These are phyloP conservation scores for Emergomyces orientalis DNA, from an alignment of 2,329 filamentous ascomycete genomes.

Conservation along the genomic window DNA sequence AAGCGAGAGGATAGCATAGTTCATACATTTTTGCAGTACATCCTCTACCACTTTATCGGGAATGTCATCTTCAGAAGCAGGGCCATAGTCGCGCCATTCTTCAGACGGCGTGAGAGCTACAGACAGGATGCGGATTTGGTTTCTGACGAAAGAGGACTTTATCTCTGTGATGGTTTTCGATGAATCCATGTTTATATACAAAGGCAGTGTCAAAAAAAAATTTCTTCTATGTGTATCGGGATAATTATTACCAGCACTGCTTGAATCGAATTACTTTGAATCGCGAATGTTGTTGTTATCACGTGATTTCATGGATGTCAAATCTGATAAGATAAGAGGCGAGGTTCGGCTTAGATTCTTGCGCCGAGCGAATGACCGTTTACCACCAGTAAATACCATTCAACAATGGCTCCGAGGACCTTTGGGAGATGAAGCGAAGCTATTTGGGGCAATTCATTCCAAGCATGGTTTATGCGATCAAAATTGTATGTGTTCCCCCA, in stretches of 20 bases:
- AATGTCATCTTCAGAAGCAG: constrained; percentile 32
- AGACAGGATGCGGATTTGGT: constrained; percentile 45
- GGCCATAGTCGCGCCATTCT: constrained; percentile 36
- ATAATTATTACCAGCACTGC: not conserved
- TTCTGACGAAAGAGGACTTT: constrained; percentile 44
- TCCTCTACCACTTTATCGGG: constrained; percentile 43
- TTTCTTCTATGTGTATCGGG: not conserved
- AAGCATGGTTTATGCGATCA: not conserved
- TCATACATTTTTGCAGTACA: constrained; percentile 42
- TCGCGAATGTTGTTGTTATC: not conserved
- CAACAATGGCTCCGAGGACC: not conserved
- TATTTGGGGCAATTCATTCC: not conserved
- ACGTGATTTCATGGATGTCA: not conserved
- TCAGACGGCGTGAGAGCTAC: constrained; percentile 40
- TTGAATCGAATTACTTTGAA: not conserved
- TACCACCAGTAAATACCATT: not conserved
- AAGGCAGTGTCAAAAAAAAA: not conserved
- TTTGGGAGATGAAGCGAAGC: not conserved
- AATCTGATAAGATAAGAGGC: not conserved
- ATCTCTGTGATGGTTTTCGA: constrained; percentile 40
- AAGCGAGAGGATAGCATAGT: not conserved
- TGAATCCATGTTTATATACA: constrained; percentile 26
- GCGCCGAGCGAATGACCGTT: not conserved
- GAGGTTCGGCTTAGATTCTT: not conserved
- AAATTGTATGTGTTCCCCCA: not conserved